Base-by-base conservation (phyloP, 805 yeast genomes). In the Saccharomycopsis oosterbeekiorum region DNA sequence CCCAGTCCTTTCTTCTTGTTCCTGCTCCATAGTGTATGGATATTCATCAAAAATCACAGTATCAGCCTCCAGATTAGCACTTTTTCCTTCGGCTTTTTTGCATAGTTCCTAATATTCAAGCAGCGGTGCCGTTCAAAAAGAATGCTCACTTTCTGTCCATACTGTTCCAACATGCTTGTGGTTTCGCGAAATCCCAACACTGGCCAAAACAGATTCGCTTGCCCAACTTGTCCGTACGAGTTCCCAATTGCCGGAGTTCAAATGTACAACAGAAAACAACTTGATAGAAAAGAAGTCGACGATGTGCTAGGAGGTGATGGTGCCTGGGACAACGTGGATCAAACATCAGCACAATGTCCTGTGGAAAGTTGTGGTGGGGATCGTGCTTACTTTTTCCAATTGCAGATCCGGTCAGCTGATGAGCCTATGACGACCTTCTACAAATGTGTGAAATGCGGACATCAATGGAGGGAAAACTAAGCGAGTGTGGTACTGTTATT, bases 361-460 rank as follows among this genome's bases (percentile, higher is more conserved):
- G 78, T 83, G 54, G 96, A 89, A 62, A 70, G 77, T 1, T 94
- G 99, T 77, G 96, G 89, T 50, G 85, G 86, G 66, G 88, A 84
- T 66, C 89, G 90, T 73, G 99, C 99, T 0, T 94, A 94, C 74
- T 94, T 89, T 78, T 94, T 92, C 80, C 98, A 94, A 75, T 77
- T 94, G 63, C 99, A 94, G 74, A 94, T 94, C 69, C 81, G 99
- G 74, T 88, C 96, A 64, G 99, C 99, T 1, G 99, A 94, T 80
- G 99, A 94, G 76, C 99, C 99, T 26, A 94, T 94, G 98, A 94
- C 99, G 0, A 93, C 98, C 1, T 94, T 94, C 72, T 93, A 89
- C 73, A 91, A 93, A 73, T 94, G 99, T 76, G 91, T 91, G 42
- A 86, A 84, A 65, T 94, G 99, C 77, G 89, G 89, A 57, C 82